Base-by-base conservation (phyloP, 768 basidiomycete genomes). In the Trametes meyenii region DNA sequence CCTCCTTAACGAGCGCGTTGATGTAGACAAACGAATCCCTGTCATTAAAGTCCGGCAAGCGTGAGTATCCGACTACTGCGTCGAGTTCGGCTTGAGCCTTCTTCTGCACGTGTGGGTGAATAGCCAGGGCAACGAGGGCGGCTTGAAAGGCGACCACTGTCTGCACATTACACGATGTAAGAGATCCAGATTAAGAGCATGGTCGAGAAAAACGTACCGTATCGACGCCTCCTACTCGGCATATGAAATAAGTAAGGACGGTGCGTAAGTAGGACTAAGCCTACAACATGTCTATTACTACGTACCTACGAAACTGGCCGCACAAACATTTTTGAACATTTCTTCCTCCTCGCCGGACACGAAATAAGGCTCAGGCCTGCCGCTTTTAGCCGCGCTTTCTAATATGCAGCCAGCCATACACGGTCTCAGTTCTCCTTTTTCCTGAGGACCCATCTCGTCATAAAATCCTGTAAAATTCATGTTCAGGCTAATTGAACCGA, bases 231-330 rank as follows among this genome's bases (percentile, higher is more conserved):
- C 21, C 46, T 48, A 26, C 21, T 5, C 8, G 29, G 29, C 29
- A 33, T 8, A 33, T 33, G 29, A 8, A 8, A 33, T 3, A 33
- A 33, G 29, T 4, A 42, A 13, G 4, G n/a, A 2, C 14, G 13
- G 11, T n/a, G 3, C 13, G 40, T 14, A 42, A n/a, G 39, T 50
- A 26, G 38, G 44, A 39, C 4, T 17, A 0, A 40, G 29, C 29
- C 29, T 91, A 99, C n/a, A n/a, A n/a, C n/a, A n/a, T 42, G 94
- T 84, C 39, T n/a, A 79, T 78, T 23, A 89, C 83, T 74, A 98
- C 56, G 11, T 26, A 43, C 56, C 56, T 26, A 40, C 56, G 39
- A 58, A 50, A 40, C 48, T 16, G 26, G 44, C 19, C 6, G 48
- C 48, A 17, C 48, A 49, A 11, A 58, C 26, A 19, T 58, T 42